These are phyloP conservation scores for Cephalotrichum gorgonifer DNA, from an alignment of 2,329 filamentous ascomycete species.

Conservation along the genomic window DNA sequence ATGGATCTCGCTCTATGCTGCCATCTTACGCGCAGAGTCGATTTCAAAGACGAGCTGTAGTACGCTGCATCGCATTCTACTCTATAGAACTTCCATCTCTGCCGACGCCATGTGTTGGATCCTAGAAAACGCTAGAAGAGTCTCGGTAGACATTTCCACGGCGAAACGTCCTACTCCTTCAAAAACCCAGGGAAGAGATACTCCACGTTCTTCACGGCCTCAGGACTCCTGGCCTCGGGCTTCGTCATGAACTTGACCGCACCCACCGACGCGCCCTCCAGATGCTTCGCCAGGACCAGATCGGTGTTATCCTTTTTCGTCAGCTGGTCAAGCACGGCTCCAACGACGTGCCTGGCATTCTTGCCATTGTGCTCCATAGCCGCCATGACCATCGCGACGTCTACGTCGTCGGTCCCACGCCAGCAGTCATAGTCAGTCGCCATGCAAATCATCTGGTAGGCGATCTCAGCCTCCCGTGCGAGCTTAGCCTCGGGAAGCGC, in stretches of 20 bases:
- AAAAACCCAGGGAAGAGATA: conserved; percentile 85
- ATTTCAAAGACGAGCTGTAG: background rate
- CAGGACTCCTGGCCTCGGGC: conserved; percentile 58
- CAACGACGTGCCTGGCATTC: conserved; percentile 79
- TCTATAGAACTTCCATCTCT: background rate
- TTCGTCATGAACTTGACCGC: conserved; percentile 77
- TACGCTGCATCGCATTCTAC: background rate
- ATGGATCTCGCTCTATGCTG: background rate
- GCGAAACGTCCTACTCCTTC: conserved; percentile 8
- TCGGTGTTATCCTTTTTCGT: conserved; percentile 66
- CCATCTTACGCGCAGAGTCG: background rate
- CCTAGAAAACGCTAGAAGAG: background rate
- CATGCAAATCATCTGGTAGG: conserved; percentile 99
- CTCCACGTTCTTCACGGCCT: conserved; percentile 68
- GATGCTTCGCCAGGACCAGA: conserved; percentile 70
- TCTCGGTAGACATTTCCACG: background rate
- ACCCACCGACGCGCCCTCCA: conserved; percentile 65
- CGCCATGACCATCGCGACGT: conserved; percentile 92
- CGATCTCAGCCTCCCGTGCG: conserved; percentile 89
- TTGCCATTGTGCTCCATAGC: conserved; percentile 90
- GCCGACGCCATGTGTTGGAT: background rate
- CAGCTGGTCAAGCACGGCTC: conserved; percentile 78
- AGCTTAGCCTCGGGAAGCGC: conserved; percentile 92
- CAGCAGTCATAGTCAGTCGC: conserved; percentile 99
- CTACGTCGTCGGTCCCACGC: conserved; percentile 68